These are phyloP conservation scores for Murraya paniculata DNA, from an alignment of 345 rosid species.

Conservation along the genomic window DNA sequence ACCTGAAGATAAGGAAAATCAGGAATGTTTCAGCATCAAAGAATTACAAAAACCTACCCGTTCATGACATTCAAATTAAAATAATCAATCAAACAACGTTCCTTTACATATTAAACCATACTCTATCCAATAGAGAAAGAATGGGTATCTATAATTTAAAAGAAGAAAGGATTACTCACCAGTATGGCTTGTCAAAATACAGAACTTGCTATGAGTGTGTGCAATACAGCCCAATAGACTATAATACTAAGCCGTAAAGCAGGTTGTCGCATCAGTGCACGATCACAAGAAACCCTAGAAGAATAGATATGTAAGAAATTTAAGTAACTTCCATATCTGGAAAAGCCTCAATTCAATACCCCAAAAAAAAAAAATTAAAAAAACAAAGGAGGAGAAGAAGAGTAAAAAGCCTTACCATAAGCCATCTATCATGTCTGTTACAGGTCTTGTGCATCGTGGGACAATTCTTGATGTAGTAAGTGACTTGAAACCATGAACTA, in stretches of 20 bases:
- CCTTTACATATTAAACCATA: neutral
- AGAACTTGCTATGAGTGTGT: slow-evolving; percentile 63
- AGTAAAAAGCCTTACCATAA: slow-evolving; percentile 50
- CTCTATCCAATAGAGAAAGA: no score
- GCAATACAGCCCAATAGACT: slow-evolving; percentile 86
- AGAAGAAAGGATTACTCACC: slow-evolving; percentile 29
- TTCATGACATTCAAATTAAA: neutral
- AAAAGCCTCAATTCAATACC: neutral
- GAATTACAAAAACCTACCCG: neutral
- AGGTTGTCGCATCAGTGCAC: slow-evolving; percentile 91
- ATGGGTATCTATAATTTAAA: neutral
- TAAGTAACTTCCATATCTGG: slow-evolving; percentile 1
- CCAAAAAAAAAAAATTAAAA: no score
- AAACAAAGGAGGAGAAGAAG: no score
- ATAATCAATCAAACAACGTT: neutral
- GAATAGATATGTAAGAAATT: neutral
- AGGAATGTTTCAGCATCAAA: neutral
- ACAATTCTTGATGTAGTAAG: slow-evolving; percentile 75
- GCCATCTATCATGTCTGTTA: slow-evolving; percentile 82
- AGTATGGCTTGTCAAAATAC: slow-evolving; percentile 51
- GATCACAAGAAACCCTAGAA: slow-evolving; percentile 91
- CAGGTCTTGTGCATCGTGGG: slow-evolving; percentile 79
- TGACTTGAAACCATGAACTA: slow-evolving; percentile 95
- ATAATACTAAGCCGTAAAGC: slow-evolving; percentile 81
- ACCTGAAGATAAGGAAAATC: slow-evolving; percentile 26